Conservation (phyloP, 352 stramenopile species). For the Ophiocytium majus region DNA sequence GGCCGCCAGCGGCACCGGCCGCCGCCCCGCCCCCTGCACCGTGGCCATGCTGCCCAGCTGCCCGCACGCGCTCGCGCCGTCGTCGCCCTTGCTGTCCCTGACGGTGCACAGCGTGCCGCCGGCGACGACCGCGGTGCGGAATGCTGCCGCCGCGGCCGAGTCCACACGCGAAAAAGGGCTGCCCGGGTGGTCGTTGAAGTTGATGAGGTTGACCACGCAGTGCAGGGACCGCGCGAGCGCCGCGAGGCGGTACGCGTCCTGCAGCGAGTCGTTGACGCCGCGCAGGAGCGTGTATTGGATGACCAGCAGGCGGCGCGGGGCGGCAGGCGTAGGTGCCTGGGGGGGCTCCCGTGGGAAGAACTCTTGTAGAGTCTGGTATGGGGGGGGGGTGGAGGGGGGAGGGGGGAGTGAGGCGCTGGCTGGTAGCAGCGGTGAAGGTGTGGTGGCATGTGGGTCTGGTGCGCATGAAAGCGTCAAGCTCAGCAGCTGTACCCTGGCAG, state of each 20-base stretch:
- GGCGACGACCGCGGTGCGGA: conserved; percentile 28
- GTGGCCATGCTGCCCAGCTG: conserved; percentile 6
- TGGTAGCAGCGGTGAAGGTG: no score
- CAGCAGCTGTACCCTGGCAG: no score
- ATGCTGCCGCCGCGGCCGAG: conserved; percentile 24
- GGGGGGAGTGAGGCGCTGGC: no score
- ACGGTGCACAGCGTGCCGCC: conserved; percentile 51
- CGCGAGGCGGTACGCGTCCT: conserved; percentile 45
- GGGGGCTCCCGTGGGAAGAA: conserved; percentile 16
- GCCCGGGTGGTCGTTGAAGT: conserved; percentile 54
- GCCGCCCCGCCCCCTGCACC: no score
- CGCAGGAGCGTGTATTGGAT: conserved; percentile 54
- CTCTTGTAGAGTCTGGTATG: conserved; percentile 13
- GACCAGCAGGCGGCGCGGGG: conserved; percentile 27
- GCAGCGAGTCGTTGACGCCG: conserved; percentile 52
- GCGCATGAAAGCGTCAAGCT: no score
- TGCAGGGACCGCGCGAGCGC: conserved; percentile 38
- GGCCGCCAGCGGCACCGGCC: no score
- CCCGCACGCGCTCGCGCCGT: conserved; percentile 54
- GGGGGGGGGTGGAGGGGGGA: no score
- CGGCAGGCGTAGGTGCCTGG: neutral
- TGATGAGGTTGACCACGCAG: conserved; percentile 57
- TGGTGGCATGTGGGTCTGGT: no score
- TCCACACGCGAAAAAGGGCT: conserved; percentile 37
- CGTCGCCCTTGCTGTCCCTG: conserved; percentile 52